Conservation (phyloP, 345 rosid genomes). For the Dimocarpus longan region DNA sequence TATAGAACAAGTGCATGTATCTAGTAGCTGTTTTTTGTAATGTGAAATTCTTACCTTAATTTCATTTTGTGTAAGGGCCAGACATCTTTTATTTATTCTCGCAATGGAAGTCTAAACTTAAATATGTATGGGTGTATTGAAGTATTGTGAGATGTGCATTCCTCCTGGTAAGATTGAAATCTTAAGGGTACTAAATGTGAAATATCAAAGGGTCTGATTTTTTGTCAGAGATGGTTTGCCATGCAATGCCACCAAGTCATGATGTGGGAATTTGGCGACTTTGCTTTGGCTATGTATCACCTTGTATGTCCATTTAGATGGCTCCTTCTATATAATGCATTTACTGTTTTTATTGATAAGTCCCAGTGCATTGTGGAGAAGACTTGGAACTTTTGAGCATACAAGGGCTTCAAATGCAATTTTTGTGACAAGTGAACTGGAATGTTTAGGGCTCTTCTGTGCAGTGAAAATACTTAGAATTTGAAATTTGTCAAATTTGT, state of each 20-base stretch:
- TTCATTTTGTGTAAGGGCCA: not conserved
- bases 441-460: not conserved
- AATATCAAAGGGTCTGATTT: not conserved
- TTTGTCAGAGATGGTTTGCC: not conserved
- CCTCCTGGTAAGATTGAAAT: not conserved
- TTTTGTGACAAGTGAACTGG: not conserved
- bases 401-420: not conserved
- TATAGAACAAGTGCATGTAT: not conserved
- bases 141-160: not conserved
- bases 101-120: not conserved
- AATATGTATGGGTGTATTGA: not conserved
- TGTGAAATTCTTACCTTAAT: not conserved
- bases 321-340: not conserved
- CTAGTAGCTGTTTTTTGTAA: not conserved
- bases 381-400: not conserved
- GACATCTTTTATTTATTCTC: not conserved
- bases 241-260: not conserved
- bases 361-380: not conserved
- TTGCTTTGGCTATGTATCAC: not conserved
- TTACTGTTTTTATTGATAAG: not conserved
- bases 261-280: not conserved
- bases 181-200: not conserved
- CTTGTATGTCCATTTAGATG: not conserved
- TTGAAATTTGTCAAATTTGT: constrained; percentile 10
- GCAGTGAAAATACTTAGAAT: not conserved